Evolutionary conservation across 1,139 yeast species (phyloP).

Genomic region (Geotrichum histeridarum): DNA sequence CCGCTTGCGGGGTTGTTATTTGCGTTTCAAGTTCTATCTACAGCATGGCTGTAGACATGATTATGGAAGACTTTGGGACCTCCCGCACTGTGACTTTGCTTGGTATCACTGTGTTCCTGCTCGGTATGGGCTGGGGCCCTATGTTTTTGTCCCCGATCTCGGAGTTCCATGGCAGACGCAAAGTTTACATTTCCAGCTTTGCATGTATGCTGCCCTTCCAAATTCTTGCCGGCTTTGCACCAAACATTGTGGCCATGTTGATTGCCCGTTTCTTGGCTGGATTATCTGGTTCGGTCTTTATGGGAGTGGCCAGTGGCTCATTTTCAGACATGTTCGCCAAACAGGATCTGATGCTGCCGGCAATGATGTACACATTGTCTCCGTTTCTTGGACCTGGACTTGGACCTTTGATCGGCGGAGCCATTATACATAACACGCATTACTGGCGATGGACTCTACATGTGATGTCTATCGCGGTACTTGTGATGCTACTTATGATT

Average conservation of each 20-base stretch:
- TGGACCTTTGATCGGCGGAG: slow-evolving; percentile 69
- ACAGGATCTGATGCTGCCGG: slow-evolving; percentile 59
- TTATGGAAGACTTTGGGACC: slow-evolving; percentile 48
- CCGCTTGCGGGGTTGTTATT: slow-evolving; percentile 45
- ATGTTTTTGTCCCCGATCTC: slow-evolving; percentile 67
- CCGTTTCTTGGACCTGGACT: slow-evolving; percentile 73
- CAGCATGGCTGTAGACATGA: slow-evolving; percentile 50
- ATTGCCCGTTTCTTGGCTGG: slow-evolving; percentile 67
- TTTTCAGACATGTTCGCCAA: slow-evolving; percentile 59
- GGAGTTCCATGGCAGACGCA: slow-evolving; percentile 65
- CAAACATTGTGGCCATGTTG: slow-evolving; percentile 55
- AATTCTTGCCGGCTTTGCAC: slow-evolving; percentile 61
- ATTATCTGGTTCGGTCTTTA: slow-evolving; percentile 62
- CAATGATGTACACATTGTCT: slow-evolving; percentile 64
- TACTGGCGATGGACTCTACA: slow-evolving; percentile 59
- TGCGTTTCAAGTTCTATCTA: slow-evolving; percentile 54
- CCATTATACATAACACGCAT: slow-evolving; percentile 46
- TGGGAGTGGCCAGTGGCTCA: slow-evolving; percentile 75
- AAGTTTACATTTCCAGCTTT: slow-evolving; percentile 57
- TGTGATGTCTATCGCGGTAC: slow-evolving; percentile 63
- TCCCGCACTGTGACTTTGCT: slow-evolving; percentile 56
- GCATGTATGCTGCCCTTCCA: slow-evolving; percentile 56
- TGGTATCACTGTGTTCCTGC: slow-evolving; percentile 61
- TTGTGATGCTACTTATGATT: slow-evolving; percentile 47
- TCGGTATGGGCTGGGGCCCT: slow-evolving; percentile 68